Percentiles rank a stretch among this genome's conserved stretches.
phyloP scores from a whole-genome alignment of 108 stramenopile genomes.

The Stephanodiscus triporus region DNA sequence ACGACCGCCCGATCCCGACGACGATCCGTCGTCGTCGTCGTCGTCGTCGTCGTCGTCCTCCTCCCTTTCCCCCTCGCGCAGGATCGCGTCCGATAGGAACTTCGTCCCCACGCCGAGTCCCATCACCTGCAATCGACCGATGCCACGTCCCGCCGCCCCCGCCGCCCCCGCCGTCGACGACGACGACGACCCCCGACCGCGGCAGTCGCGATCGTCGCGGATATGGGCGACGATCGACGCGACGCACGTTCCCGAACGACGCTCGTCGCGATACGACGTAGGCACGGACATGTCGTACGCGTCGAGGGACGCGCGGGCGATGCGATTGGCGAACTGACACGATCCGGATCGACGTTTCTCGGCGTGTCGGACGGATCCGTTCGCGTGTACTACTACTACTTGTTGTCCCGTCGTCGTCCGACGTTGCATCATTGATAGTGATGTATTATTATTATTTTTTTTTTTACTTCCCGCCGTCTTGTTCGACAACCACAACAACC shows the following conservation, averaged over 20 bases:
- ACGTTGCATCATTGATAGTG: too few relatives aligned
- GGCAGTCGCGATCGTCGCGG: neutral
- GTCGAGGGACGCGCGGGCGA: constrained; percentile 66
- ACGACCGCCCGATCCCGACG: neutral
- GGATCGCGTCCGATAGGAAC: constrained; percentile 60
- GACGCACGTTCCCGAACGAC: constrained; percentile 67
- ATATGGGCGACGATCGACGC: constrained; percentile 77
- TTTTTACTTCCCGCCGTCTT: too few relatives aligned
- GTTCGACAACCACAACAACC: too few relatives aligned
- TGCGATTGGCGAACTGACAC: constrained; percentile 81
- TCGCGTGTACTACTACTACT: constrained; percentile 19
- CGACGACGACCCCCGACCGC: too few relatives aligned
- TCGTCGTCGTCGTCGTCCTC: neutral
- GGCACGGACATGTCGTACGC: constrained; percentile 58
- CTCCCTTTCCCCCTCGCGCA: constrained; percentile 46
- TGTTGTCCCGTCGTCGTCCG: too few relatives aligned
- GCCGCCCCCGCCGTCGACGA: neutral
- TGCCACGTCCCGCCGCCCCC: neutral
- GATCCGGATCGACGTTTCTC: constrained; percentile 81
- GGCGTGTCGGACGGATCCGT: constrained; percentile 65
- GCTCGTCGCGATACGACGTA: constrained; percentile 42
- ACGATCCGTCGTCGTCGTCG: neutral
- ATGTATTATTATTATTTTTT: too few relatives aligned
- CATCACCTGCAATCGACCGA: constrained; percentile 50
- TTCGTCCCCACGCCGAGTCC: constrained; percentile 88